These are phyloP conservation scores for Aspergillus carbonarius DNA, from an alignment of 2,329 filamentous ascomycete species.

Conservation along the genomic window DNA sequence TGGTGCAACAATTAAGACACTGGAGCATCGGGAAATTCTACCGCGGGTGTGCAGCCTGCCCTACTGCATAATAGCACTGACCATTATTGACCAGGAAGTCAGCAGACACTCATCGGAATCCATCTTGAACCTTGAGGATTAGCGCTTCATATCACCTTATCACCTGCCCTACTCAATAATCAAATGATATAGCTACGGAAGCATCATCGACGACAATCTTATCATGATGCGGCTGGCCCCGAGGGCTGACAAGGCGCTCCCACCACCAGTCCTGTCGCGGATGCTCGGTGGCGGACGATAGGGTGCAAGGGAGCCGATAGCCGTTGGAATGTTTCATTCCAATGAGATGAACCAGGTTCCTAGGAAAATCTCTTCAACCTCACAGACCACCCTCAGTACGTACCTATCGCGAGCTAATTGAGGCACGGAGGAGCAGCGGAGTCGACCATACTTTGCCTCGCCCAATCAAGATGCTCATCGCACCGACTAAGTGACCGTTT, in stretches of 20 bases:
- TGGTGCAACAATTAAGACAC: background rate
- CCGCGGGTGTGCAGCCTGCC: no score
- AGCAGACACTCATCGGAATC: background rate
- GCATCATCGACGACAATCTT: background rate
- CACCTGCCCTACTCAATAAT: no score
- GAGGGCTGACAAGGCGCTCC: background rate
- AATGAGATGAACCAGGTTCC: background rate
- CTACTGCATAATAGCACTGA: background rate
- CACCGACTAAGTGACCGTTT: background rate
- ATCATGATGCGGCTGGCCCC: background rate
- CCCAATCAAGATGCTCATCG: background rate
- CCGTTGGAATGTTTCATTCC: background rate
- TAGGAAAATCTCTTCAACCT: background rate
- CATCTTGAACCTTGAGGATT: background rate
- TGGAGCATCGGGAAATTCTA: background rate
- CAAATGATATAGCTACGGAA: no score
- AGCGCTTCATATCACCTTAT: background rate
- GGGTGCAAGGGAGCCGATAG: background rate
- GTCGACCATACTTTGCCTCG: background rate
- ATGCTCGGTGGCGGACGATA: background rate
- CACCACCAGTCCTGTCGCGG: background rate
- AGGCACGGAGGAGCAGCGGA: constrained; percentile 3
- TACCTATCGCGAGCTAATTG: background rate
- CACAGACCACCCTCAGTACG: background rate
- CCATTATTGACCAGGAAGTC: no score